These are phyloP conservation scores for Helotiales sp. DNA, from an alignment of 2,329 filamentous ascomycete genomes.

Conservation along the genomic window DNA sequence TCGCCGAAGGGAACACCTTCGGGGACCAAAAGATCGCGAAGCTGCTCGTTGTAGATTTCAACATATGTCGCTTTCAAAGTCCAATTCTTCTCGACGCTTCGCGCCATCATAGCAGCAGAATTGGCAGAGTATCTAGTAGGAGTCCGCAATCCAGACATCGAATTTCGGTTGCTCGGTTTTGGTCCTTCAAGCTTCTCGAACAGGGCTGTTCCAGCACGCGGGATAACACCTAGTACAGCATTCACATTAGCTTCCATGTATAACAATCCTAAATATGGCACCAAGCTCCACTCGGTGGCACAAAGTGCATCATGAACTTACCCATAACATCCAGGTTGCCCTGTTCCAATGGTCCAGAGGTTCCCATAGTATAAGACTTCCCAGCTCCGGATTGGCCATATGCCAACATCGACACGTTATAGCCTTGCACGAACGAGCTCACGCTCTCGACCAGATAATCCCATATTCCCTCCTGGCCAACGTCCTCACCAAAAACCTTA, in stretches of 20 bases:
- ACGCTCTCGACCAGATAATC: slow-evolving; percentile 92
- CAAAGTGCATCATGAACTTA: slow-evolving; percentile 45
- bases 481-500: slow-evolving; percentile 82
- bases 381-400: slow-evolving; percentile 97
- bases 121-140: slow-evolving; percentile 74
- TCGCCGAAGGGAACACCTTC: slow-evolving; percentile 70
- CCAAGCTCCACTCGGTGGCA: neutral
- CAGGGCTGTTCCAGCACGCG: slow-evolving; percentile 79
- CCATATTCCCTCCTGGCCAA: slow-evolving; percentile 88
- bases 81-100: slow-evolving; percentile 71
- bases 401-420: slow-evolving; percentile 96
- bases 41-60: slow-evolving; percentile 96
- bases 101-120: slow-evolving; percentile 22
- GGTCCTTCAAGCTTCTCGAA: slow-evolving; percentile 81
- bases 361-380: slow-evolving; percentile 99
- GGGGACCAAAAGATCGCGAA: slow-evolving; percentile 84
- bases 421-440: slow-evolving; percentile 86
- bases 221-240: slow-evolving; percentile 75
- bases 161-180: slow-evolving; percentile 54
- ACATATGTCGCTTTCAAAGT: slow-evolving; percentile 92
- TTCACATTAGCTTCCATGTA: slow-evolving; percentile 18
- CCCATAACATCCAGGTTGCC: slow-evolving; percentile 72
- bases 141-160: slow-evolving; percentile 75
- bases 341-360: slow-evolving; percentile 80
- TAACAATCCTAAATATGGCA: neutral